Conservation (phyloP, 768 basidiomycete genomes). For the Trametes maxima region DNA sequence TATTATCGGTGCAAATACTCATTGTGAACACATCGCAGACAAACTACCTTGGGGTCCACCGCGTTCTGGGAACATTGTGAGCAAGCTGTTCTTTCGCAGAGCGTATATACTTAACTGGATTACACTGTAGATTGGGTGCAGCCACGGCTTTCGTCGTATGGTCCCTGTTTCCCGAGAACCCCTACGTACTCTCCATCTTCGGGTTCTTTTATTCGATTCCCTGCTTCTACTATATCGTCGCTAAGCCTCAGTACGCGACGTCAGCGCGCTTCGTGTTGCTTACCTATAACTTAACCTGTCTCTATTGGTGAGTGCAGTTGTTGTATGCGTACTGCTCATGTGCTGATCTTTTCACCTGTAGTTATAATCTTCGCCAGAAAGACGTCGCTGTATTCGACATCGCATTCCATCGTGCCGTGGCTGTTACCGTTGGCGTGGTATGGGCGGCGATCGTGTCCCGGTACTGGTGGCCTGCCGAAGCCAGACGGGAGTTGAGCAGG, state of each 20-base stretch:
- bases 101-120: constrained; percentile 4
- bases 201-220: constrained; percentile 92
- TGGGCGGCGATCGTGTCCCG: constrained; percentile 90
- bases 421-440: constrained; percentile 84
- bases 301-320: constrained; percentile 40
- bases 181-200: constrained; percentile 73
- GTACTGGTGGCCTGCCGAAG: constrained; percentile 96
- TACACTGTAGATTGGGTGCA: constrained; percentile 67
- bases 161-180: constrained; percentile 73
- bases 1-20: constrained; percentile 13
- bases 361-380: constrained; percentile 76
- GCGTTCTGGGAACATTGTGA: constrained; percentile 83
- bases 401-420: constrained; percentile 73
- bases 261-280: constrained; percentile 80
- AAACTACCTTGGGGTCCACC: constrained; percentile 82
- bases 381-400: constrained; percentile 67
- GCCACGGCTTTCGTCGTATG: constrained; percentile 72
- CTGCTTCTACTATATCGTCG: constrained; percentile 90
- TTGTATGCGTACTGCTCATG: background rate
- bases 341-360: constrained; percentile 31
- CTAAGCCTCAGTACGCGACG: constrained; percentile 73
- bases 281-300: constrained; percentile 86
- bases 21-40: constrained; percentile 51
- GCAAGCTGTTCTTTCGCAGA: constrained; percentile 30
- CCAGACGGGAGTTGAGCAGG: constrained; percentile 81